Conservation (phyloP, 1,284 basidiomycete species). For the Sanghuangporus weigelae region DNA sequence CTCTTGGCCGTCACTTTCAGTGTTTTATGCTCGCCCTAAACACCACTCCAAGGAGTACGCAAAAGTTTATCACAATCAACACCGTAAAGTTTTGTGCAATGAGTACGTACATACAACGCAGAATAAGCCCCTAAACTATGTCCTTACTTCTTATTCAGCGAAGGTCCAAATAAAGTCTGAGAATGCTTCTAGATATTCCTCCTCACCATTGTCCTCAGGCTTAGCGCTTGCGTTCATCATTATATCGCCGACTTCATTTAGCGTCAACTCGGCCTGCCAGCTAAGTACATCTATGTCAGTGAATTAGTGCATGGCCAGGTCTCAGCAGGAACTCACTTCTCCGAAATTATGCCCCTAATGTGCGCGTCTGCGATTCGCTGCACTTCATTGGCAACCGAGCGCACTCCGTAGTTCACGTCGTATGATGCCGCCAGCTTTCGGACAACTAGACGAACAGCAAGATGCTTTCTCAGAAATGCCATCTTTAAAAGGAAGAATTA, state of each 20-base stretch:
- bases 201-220: too few species aligned
- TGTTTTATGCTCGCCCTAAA: too few species aligned
- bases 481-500: neutral
- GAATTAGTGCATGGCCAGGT: neutral
- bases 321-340: neutral
- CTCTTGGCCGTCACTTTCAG: too few species aligned
- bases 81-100: too few species aligned
- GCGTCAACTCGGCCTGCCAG: neutral
- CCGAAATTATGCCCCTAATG: slow-evolving; percentile 1
- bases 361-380: slow-evolving; percentile 14
- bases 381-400: slow-evolving; percentile 9
- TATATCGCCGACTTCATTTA: neutral
- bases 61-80: too few species aligned
- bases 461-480: neutral
- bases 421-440: slow-evolving; percentile 7
- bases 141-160: too few species aligned
- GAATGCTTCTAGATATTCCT: too few species aligned
- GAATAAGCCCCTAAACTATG: too few species aligned
- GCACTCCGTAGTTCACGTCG: slow-evolving; percentile 15
- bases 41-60: too few species aligned
- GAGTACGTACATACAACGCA: too few species aligned
- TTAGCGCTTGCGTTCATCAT: too few species aligned
- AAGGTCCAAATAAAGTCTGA: too few species aligned
- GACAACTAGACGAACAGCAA: neutral
- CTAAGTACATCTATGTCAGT: neutral